phyloP scores from a whole-genome alignment of 805 yeast species.

The Huiozyma sinensis region DNA sequence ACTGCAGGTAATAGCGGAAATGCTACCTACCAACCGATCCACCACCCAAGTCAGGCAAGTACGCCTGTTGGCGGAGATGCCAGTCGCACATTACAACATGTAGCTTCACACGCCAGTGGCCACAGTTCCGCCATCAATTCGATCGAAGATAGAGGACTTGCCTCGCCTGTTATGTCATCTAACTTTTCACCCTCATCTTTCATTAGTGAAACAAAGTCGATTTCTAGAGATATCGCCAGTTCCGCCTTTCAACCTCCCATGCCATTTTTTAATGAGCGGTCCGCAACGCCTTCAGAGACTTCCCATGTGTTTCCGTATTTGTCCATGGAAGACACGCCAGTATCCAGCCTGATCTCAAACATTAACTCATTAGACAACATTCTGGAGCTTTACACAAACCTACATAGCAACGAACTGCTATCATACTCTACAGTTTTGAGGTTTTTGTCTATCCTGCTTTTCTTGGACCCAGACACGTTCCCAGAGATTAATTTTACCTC shows the following conservation, averaged over 20 bases:
- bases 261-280: background rate
- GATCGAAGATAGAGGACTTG: background rate
- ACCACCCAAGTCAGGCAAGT: background rate
- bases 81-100: too few relatives aligned
- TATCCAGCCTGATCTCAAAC: background rate
- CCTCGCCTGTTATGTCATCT: background rate
- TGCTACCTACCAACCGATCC: background rate
- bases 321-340: background rate
- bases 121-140: background rate
- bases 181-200: too few relatives aligned
- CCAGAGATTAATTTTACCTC: slow-evolving; percentile 10
- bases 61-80: background rate
- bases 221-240: too few relatives aligned
- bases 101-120: background rate
- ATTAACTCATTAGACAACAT: slow-evolving; percentile 7
- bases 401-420: slow-evolving; percentile 9
- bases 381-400: slow-evolving; percentile 7
- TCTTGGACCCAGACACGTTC: slow-evolving; percentile 12
- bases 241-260: too few relatives aligned
- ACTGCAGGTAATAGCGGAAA: too few relatives aligned
- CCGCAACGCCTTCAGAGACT: background rate
- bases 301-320: background rate
- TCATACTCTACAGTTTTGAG: slow-evolving; percentile 12
- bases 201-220: too few relatives aligned
- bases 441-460: slow-evolving; percentile 10